Evolutionary conservation across 2,329 filamentous ascomycete species (phyloP).

Genomic region (Trichophyton verrucosum): DNA sequence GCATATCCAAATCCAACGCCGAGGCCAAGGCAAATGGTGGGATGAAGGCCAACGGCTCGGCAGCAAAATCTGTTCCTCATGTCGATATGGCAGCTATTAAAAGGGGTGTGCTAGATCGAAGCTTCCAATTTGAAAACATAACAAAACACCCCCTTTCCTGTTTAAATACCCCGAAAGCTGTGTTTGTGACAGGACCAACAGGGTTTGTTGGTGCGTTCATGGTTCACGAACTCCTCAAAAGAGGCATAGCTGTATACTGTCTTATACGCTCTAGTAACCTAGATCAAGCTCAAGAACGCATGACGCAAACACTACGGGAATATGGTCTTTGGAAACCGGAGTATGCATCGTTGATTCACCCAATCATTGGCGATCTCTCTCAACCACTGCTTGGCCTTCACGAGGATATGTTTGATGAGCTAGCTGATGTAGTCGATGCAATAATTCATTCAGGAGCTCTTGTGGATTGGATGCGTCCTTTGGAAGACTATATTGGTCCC

Average conservation of each 20-base stretch:
- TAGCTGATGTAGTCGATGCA: neutral
- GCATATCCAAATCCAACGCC: neutral
- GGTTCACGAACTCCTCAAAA: neutral
- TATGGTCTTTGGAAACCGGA: neutral
- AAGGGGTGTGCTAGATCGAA: neutral
- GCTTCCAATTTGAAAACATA: neutral
- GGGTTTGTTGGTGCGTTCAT: constrained; percentile 4
- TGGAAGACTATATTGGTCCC: constrained; percentile 3
- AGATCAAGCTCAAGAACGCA: neutral
- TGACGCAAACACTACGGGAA: neutral
- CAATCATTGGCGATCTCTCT: neutral
- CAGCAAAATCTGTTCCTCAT: neutral
- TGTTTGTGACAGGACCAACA: constrained; percentile 1
- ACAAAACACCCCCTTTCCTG: neutral
- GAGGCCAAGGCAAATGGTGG: neutral
- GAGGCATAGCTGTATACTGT: neutral
- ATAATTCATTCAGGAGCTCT: constrained; percentile 3
- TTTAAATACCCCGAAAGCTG: neutral
- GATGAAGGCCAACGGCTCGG: neutral
- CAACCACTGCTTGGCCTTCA: neutral
- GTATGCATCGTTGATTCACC: neutral
- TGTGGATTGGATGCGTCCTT: constrained; percentile 4
- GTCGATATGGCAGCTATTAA: neutral
- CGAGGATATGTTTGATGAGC: neutral
- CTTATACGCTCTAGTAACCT: neutral